Conservation (phyloP, 1,284 basidiomycete genomes). For the Cryptococcus jaspeensis region DNA sequence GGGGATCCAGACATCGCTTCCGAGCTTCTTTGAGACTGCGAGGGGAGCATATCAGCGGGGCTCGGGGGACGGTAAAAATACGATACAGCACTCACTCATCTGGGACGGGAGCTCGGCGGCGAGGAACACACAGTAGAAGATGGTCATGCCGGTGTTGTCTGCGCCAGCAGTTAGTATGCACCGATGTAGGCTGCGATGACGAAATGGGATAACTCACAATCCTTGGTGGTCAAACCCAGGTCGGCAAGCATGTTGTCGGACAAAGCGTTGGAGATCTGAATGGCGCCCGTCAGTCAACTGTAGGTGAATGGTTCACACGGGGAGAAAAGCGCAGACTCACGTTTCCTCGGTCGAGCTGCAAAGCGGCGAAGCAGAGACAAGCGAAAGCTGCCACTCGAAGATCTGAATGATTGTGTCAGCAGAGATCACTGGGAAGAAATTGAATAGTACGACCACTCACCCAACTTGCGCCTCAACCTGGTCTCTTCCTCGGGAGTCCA, state of each 20-base stretch:
- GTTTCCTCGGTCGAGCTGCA: slow-evolving; percentile 44
- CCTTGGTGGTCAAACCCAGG: slow-evolving; percentile 41
- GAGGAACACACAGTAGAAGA: slow-evolving; percentile 9
- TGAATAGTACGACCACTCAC: slow-evolving; percentile 6
- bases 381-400: slow-evolving; percentile 6
- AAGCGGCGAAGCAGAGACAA: slow-evolving; percentile 37
- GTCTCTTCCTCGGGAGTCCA: slow-evolving; percentile 50
- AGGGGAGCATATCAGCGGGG: background rate
- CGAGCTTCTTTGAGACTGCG: slow-evolving; percentile 49
- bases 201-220: slow-evolving; percentile 26
- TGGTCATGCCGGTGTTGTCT: slow-evolving; percentile 45
- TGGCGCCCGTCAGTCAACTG: background rate
- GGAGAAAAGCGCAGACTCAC: too few relatives aligned
- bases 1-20: slow-evolving; percentile 49
- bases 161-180: background rate
- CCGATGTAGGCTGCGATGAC: background rate
- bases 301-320: too few relatives aligned
- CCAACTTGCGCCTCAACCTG: slow-evolving; percentile 33
- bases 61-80: too few relatives aligned
- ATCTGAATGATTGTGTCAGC: background rate
- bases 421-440: background rate
- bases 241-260: slow-evolving; percentile 51
- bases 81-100: slow-evolving; percentile 24
- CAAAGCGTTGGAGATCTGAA: slow-evolving; percentile 36
- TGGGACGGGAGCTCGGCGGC: slow-evolving; percentile 48